phyloP scores from a whole-genome alignment of 352 stramenopile species.

The Pythium guiyangense region DNA sequence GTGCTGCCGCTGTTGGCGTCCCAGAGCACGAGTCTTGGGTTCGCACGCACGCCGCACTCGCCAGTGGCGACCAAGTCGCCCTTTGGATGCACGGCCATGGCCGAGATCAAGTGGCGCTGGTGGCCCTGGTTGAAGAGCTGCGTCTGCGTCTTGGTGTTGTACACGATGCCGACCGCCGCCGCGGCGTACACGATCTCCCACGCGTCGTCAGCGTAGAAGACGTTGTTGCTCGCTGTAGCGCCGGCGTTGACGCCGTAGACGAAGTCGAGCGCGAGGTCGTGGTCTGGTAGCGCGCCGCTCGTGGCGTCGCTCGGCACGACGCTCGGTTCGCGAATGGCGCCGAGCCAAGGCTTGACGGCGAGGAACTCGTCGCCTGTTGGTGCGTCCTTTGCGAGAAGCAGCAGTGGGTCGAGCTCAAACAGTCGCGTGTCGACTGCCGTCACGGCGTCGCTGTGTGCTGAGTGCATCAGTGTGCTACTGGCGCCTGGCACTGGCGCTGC shows the following conservation, averaged over 20 bases:
- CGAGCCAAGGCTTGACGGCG: constrained; percentile 58
- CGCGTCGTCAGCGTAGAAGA: constrained; percentile 61
- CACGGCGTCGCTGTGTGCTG: background rate
- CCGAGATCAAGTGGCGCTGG: constrained; percentile 65
- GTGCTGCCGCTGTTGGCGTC: constrained; percentile 81
- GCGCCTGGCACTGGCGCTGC: background rate
- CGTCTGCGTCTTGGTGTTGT: constrained; percentile 71
- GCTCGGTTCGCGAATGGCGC: constrained; percentile 44
- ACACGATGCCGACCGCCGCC: constrained; percentile 76
- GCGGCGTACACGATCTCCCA: constrained; percentile 82
- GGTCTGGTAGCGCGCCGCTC: constrained; percentile 14
- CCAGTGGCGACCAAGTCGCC: constrained; percentile 82
- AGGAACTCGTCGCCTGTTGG: constrained; percentile 54
- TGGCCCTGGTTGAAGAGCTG: constrained; percentile 71
- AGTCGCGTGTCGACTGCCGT: constrained; percentile 7
- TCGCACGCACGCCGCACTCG: constrained; percentile 39
- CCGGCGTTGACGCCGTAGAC: constrained; percentile 70
- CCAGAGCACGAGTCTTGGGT: constrained; percentile 74
- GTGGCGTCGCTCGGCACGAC: background rate
- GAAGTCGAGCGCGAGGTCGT: constrained; percentile 61
- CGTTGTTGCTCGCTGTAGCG: constrained; percentile 55
- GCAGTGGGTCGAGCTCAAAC: constrained; percentile 5
- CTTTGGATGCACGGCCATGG: constrained; percentile 73
- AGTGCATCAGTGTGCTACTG: background rate
- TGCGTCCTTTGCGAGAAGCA: constrained; percentile 6